Percentiles rank a stretch among this genome's conserved stretches.
Evolutionary conservation across 1,284 basidiomycete species (phyloP).

Genomic region (Ceratobasidium theobromae): DNA sequence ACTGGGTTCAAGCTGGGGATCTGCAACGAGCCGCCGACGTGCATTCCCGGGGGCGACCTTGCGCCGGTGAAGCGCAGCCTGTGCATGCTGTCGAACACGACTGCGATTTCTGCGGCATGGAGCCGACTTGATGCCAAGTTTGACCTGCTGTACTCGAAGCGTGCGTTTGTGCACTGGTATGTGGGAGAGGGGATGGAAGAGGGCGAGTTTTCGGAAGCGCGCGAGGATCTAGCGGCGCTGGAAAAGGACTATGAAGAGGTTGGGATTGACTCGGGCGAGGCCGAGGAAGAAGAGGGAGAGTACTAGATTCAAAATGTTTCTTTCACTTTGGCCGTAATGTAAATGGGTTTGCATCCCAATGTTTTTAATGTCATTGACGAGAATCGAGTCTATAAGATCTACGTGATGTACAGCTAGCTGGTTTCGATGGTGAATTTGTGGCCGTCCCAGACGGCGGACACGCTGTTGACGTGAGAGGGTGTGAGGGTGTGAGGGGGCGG

Average conservation of each 20-base stretch:
- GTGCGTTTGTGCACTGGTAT: constrained; percentile 91
- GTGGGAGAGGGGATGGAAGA: constrained; percentile 99
- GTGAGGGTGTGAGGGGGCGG: too few relatives aligned
- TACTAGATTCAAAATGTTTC: constrained; percentile 40
- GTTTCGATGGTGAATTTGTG: neutral
- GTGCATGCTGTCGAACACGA: constrained; percentile 97
- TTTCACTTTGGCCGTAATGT: too few relatives aligned
- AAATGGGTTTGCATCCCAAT: too few relatives aligned
- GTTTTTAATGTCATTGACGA: too few relatives aligned
- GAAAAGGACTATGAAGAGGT: constrained; percentile 96
- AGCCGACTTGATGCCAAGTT: constrained; percentile 78
- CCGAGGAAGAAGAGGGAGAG: constrained; percentile 49
- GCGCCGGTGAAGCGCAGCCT: constrained; percentile 92
- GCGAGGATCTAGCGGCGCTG: constrained; percentile 93
- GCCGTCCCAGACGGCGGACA: constrained; percentile 9
- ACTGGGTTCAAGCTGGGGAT: constrained; percentile 71
- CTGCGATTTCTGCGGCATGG: constrained; percentile 93
- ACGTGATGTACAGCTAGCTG: neutral
- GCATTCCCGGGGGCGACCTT: constrained; percentile 91
- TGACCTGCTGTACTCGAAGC: constrained; percentile 76
- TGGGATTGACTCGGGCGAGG: constrained; percentile 50
- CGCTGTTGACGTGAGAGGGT: neutral
- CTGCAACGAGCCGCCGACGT: constrained; percentile 92
- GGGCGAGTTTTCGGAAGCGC: constrained; percentile 96
- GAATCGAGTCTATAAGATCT: too few relatives aligned